Conservation (phyloP, 495 filamentous ascomycete species). For the Xylaria sp. region DNA sequence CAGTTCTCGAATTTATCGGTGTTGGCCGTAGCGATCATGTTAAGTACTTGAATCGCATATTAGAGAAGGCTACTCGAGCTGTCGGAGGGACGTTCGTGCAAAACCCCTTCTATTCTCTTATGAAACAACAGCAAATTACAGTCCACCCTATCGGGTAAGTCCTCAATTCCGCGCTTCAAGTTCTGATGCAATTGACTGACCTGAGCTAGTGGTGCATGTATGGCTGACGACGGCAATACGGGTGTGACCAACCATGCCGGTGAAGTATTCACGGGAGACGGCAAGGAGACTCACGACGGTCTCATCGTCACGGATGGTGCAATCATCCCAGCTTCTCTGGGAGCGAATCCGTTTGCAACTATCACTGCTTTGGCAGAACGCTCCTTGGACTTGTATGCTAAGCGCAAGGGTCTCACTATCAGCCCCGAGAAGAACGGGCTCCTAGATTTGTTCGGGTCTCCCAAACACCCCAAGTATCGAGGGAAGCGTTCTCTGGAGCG, state of each 20-base stretch:
- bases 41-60: constrained; percentile 56
- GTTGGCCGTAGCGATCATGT: constrained; percentile 62
- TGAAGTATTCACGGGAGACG: constrained; percentile 62
- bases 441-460: constrained; percentile 55
- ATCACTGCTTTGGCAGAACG: constrained; percentile 73
- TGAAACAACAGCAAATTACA: constrained; percentile 65
- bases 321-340: constrained; percentile 69
- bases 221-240: constrained; percentile 63
- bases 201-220: constrained; percentile 59
- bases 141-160: constrained; percentile 70
- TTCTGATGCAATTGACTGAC: not conserved
- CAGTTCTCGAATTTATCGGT: constrained; percentile 63
- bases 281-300: constrained; percentile 58
- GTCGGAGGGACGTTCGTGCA: constrained; percentile 66
- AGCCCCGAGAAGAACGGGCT: constrained; percentile 59
- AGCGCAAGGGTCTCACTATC: constrained; percentile 51
- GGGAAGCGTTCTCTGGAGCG: constrained; percentile 20
- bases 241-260: constrained; percentile 72
- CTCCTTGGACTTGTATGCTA: constrained; percentile 58
- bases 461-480: constrained; percentile 37
- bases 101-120: constrained; percentile 61
- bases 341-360: constrained; percentile 74
- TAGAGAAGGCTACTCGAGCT: constrained; percentile 59
- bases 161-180: not conserved
- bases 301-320: constrained; percentile 69